phyloP scores from a whole-genome alignment of 352 stramenopile genomes.

The Phytophthora tentaculata region DNA sequence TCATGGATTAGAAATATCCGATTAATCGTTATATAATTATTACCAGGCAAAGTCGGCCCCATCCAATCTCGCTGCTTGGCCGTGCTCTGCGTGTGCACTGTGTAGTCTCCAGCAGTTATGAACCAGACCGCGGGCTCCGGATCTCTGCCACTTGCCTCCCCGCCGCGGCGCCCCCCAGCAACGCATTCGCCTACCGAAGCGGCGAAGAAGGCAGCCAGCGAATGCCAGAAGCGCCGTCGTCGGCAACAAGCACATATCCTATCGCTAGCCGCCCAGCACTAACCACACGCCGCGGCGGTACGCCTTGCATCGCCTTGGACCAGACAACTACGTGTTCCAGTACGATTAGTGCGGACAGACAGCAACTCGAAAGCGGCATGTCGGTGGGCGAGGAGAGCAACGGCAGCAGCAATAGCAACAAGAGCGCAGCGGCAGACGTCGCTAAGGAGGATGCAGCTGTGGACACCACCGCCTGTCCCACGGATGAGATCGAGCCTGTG shows the following conservation, averaged over 20 bases:
- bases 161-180: slow-evolving; percentile 14
- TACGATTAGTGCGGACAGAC: background rate
- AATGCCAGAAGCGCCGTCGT: slow-evolving; percentile 26
- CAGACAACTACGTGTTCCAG: background rate
- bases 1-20: background rate
- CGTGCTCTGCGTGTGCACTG: slow-evolving; percentile 19
- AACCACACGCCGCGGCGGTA: background rate
- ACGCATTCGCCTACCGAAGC: slow-evolving; percentile 26
- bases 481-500: slow-evolving; percentile 26
- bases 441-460: slow-evolving; percentile 18
- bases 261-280: slow-evolving; percentile 1
- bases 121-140: slow-evolving; percentile 32
- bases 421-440: slow-evolving; percentile 12
- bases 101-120: slow-evolving; percentile 35
- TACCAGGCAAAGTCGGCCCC: background rate
- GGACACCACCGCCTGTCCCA: slow-evolving; percentile 15
- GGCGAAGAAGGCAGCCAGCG: slow-evolving; percentile 22
- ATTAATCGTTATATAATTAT: background rate
- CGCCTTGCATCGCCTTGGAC: background rate
- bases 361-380: slow-evolving; percentile 28
- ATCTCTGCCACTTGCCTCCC: slow-evolving; percentile 35
- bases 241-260: slow-evolving; percentile 1
- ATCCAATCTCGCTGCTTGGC: slow-evolving; percentile 32
- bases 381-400: slow-evolving; percentile 48
- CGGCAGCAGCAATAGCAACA: slow-evolving; percentile 12